Conservation (phyloP, 169 alveolate genomes). For the Babesia divergens region DNA sequence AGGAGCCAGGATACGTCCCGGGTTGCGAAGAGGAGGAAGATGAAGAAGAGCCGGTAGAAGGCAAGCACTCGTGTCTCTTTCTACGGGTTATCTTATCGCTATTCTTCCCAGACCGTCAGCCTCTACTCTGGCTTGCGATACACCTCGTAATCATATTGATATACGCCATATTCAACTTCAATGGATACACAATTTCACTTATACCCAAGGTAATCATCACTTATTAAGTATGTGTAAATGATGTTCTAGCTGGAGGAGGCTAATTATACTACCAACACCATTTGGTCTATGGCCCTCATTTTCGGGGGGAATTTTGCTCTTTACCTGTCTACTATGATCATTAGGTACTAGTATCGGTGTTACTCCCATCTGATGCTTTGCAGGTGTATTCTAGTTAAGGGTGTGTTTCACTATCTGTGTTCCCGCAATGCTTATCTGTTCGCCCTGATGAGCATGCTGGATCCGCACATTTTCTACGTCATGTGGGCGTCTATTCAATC, state of each 20-base stretch:
- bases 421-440: conserved; percentile 67
- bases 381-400: conserved; percentile 53
- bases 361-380: background rate
- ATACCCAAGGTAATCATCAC: background rate
- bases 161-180: conserved; percentile 39
- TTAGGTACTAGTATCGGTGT: conserved; percentile 11
- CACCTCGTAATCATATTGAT: conserved; percentile 26
- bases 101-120: conserved; percentile 54
- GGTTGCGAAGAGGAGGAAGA: conserved; percentile 9
- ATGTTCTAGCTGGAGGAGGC: background rate
- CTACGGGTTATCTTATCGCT: background rate
- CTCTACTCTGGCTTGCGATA: conserved; percentile 41
- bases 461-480: conserved; percentile 70
- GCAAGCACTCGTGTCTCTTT: background rate
- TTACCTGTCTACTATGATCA: conserved; percentile 37
- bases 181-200: background rate
- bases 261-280: background rate
- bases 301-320: conserved; percentile 13
- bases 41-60: conserved; percentile 23
- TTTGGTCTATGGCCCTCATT: conserved; percentile 39
- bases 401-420: conserved; percentile 43
- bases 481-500: conserved; percentile 71
- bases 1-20: background rate
- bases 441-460: conserved; percentile 71
- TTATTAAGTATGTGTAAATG: background rate